Base-by-base conservation (phyloP, 148 eudicot species). In the Hydrangea macrophylla region DNA sequence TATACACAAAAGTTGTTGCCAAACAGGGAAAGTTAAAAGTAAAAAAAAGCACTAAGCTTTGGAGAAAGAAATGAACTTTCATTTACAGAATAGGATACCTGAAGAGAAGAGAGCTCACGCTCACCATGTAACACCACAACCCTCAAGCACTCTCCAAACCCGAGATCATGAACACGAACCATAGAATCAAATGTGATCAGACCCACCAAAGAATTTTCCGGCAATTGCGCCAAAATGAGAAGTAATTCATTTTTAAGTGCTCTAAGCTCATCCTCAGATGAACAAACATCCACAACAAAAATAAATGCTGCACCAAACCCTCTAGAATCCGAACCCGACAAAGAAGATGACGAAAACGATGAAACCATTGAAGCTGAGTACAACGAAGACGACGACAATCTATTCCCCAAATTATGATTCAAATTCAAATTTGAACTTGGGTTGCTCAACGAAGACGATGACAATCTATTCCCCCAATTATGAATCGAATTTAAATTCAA, bases 151-250 rank as follows among this genome's bases (percentile, higher is more conserved):
- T 89, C 97, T 0, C 71, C 65, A 62, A 84, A 91, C 54, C 92
- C 96, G 33, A 91, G 71, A 82, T 95, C 99, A 76, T 91, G 83
- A 64, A 95, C 92, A 60, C 73, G 79, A 48, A 89, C 99, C 92
- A 87, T 84, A 1, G 84, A 74, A 77, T 91, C 99, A 78, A 95
- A 95, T 39, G 88, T 90, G 60, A 95, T 82, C 79, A 95, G 70
- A 1, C 93, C 97, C 79, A 95, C 86, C 69, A 95, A 48, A 18
- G 80, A 81, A 74, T 83, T 77, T 68, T 89, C 99, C 26, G 97
- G 97, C 61, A 95, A 58, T 67, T 60, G 78, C 9, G 91, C 76
- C 32, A 95, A 68, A 12, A 76, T 79, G 55, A 78, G 81, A 79
- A 84, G 27, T 64, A 95, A 55, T 87, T 91, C 99, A 67, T 80